phyloP scores from a whole-genome alignment of 2,329 filamentous ascomycete species.

The Xylariaceae sp. region DNA sequence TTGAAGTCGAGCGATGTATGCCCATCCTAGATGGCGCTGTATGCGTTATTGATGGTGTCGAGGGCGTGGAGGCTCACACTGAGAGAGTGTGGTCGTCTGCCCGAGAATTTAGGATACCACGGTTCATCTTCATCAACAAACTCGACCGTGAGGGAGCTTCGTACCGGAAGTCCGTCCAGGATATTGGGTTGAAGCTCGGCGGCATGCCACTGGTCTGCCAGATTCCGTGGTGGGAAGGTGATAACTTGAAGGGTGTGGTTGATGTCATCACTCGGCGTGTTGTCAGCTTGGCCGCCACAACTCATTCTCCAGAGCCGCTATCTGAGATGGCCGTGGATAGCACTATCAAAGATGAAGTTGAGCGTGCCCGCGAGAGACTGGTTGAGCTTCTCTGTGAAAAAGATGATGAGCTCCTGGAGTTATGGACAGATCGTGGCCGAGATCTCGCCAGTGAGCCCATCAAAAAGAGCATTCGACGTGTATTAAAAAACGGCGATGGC shows the following conservation, averaged over 20 bases:
- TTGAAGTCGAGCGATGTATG: constrained; percentile 88
- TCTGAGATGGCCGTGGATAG: constrained; percentile 49
- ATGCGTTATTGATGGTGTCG: constrained; percentile 89
- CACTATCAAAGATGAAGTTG: constrained; percentile 62
- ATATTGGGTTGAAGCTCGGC: constrained; percentile 73
- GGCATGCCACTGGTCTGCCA: constrained; percentile 90
- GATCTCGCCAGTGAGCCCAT: constrained; percentile 67
- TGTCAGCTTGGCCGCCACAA: constrained; percentile 62
- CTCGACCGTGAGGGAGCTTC: constrained; percentile 76
- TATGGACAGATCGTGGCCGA: constrained; percentile 73
- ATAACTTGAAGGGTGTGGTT: constrained; percentile 75
- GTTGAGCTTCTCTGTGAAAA: constrained; percentile 83
- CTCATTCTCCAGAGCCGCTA: constrained; percentile 36
- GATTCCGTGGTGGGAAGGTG: constrained; percentile 89
- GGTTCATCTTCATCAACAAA: constrained; percentile 80
- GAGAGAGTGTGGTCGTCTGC: constrained; percentile 95
- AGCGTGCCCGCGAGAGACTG: constrained; percentile 69
- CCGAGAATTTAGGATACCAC: constrained; percentile 77
- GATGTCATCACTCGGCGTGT: constrained; percentile 75
- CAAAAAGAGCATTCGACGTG: constrained; percentile 67
- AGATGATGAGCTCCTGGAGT: constrained; percentile 80
- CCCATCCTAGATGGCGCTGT: constrained; percentile 84
- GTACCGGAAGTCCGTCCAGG: constrained; percentile 80
- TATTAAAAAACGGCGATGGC: constrained; percentile 64
- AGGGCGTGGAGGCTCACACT: constrained; percentile 93